Evolutionary conservation across 306 rosid genomes (phyloP), one percentile per base, ranked within the genome.

Genomic region (Inga leiocalycina): DNA sequence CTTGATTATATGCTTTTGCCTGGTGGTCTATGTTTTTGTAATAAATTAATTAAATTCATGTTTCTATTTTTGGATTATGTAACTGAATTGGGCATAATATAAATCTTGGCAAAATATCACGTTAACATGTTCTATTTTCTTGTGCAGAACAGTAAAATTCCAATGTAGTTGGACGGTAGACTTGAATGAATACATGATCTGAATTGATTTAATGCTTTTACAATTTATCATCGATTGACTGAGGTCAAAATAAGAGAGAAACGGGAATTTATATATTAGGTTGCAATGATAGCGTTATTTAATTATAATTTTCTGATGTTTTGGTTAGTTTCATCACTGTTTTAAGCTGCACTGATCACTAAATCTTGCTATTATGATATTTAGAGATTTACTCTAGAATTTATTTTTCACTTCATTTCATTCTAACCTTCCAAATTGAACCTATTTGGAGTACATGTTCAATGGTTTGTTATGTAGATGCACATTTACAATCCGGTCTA

Each of bases 1-100:
- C 8, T 71, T 73, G 66, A 74, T 62, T 20, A 43, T 45, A 32
- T 79, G 83, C 49, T 79, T 39, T 39, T 79, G 66, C 74, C 51
- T 80, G 39, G 68, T 61, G 44, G 61, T 54, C 70, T 70, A 22
- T 48, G 32, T 46, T 30, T 54, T 78, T 45, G 4, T 61, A 44
- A 22, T 41, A 72, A 73, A 4, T 43, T 66, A 62, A 52, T 71
- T 19, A 70, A 49, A 52, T 7, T 15, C 45, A 43, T 66, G 37
- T 67, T 78, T 34, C 76, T 66, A n/a, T 72, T 74, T 61, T 37
- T 80, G 78, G 73, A 45, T 62, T 62, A n/a, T 39, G 51, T 15
- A 19, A 62, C 74, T 32, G 10, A 52, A 27, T 81, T 32, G 8
- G 34, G 62, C 35, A 45, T 45, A 51, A 43, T 10, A 32, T 30